Evolutionary conservation across 2,329 filamentous ascomycete genomes (phyloP).

Genomic region (Alternaria triticina): DNA sequence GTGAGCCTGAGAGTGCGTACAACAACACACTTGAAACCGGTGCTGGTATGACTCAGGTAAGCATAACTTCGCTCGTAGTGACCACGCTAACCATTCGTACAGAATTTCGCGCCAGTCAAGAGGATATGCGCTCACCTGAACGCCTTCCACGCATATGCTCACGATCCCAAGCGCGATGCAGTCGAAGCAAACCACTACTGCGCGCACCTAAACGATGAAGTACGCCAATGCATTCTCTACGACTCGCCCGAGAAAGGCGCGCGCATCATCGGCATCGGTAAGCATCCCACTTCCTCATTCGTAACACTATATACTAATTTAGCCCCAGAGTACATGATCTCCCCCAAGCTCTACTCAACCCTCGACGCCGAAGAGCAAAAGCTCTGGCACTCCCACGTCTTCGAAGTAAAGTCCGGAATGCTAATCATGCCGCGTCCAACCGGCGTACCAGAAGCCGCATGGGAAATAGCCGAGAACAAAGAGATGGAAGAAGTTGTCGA

Average conservation of each 20-base stretch:
- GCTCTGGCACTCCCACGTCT: slow-evolving; percentile 80
- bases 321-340: slow-evolving; percentile 78
- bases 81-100: not conserved
- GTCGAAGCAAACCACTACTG: slow-evolving; percentile 89
- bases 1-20: slow-evolving; percentile 59
- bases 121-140: slow-evolving; percentile 83
- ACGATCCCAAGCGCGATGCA: slow-evolving; percentile 66
- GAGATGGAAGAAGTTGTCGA: slow-evolving; percentile 80
- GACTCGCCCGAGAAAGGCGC: slow-evolving; percentile 71
- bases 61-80: not conserved
- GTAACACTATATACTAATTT: not conserved
- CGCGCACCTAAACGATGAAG: slow-evolving; percentile 75
- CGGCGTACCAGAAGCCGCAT: slow-evolving; percentile 64
- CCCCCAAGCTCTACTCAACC: slow-evolving; percentile 69
- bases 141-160: slow-evolving; percentile 84
- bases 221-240: slow-evolving; percentile 86
- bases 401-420: slow-evolving; percentile 80
- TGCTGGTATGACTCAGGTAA: slow-evolving; percentile 64
- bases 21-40: slow-evolving; percentile 68
- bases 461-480: slow-evolving; percentile 77
- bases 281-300: not conserved
- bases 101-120: slow-evolving; percentile 72
- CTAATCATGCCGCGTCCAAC: slow-evolving; percentile 73
- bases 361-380: slow-evolving; percentile 71
- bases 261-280: slow-evolving; percentile 73